Base-by-base conservation (phyloP, 305 asterid genomes). In the Salvia sclarea region DNA sequence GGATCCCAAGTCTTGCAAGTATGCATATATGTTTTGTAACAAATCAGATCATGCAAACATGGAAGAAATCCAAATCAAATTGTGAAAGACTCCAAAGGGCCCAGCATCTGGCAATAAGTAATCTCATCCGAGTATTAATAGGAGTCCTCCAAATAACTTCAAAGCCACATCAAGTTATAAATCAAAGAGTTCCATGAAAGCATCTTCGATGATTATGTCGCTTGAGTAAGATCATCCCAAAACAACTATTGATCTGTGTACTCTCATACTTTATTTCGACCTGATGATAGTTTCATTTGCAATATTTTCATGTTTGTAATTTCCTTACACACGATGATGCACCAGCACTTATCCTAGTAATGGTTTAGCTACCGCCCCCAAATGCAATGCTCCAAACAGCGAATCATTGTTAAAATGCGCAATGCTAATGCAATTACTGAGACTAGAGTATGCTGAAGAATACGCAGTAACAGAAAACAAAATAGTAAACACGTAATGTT, bases 311-410 rank as follows among this genome's bases (percentile, higher is more conserved):
- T 54, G 38, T 1, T 54, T 25, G 38, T 25, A 8, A 25, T n/a
- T 4, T 30, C 30, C n/a, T 67, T 25, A 50, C 58, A 58, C 13
- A 12, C 50, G 18, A 45, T 10, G 14, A 55, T 13, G 38, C 30
- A 7, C 24, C 43, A 14, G 22, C 24, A 47, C 22, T 25, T 45
- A 31, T 44, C 16, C 38, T 33, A 45, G 43, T 21, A 31, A 8
- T 6, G n/a, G 11, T 65, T 33, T 22, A n/a, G 35, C 25, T 44
- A 40, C 14, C 22, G 5, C 2, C 13, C 5, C 28, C 49, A 52
- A 68, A 66, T 24, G 31, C 63, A 20, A 17, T 41, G 45, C 13
- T 11, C 64, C 61, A 53, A 57, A 49, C 40, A 18, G 41, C 11
- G 45, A 75, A 17, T 11, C 8, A 45, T 35, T 5, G 2, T 6